Evolutionary conservation across 225 moss, liverwort and hornwort species (phyloP), one percentile per base, ranked within the genome.

Genomic region (Sphagnum contortum): DNA sequence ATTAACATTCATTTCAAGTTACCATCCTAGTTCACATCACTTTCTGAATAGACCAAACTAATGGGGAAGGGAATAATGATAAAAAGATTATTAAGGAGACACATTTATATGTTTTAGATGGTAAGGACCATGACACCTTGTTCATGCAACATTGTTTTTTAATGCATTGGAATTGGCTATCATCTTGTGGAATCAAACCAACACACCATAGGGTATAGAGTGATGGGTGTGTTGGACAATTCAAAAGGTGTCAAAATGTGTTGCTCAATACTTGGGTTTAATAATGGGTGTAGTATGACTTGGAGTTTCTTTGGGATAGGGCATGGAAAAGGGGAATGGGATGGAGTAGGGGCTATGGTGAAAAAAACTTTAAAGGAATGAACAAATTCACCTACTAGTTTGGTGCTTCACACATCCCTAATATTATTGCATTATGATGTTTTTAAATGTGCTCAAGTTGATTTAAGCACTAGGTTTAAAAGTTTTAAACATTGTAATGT

Each of bases 311-410:
- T 58, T 68, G 57, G 57, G 1, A 45, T 47, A 3, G 8, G 2
- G 9, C 68, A 68, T 12, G 68, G 57, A 0, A 68, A 68, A 12
- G 58, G 68, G 5, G 68, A 68, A 47, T 59, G 59, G 48, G 68
- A 68, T n/a, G 68, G 57, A 12, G 45, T 47, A 5, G 58, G 68
- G 4, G 68, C 3, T 3, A 47, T 57, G 0, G 5, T 68, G 4
- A 68, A 68, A n/a, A 47, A n/a, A 11, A 12, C 55, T 10, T n/a
- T 68, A 4, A 4, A 44, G 59, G n/a, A 47, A 3, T 29, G 47
- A 59, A 3, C 4, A 68, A 13, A 13, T 46, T 9, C 45, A 57
- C 29, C 29, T 29, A 29, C 29, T 29, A 1, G 29, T 29, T 29
- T 0, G 29, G 29, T 29, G 29, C 1, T 29, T 29, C 29, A 29